These are phyloP conservation scores for Smittium culicis DNA, from an alignment of 371 early-diverging fungal species.

Conservation along the genomic window DNA sequence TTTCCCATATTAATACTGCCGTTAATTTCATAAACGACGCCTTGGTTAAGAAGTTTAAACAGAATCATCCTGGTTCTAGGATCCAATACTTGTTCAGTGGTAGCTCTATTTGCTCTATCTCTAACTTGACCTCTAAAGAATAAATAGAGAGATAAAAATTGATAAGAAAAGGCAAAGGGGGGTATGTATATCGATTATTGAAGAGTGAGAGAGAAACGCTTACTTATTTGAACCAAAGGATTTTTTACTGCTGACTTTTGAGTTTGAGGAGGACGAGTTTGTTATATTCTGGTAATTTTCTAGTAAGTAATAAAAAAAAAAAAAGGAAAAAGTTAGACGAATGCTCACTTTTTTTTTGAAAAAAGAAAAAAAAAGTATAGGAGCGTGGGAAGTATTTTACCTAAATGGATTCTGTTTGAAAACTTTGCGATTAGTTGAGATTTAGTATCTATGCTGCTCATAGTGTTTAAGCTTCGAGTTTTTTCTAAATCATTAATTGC, in stretches of 20 bases:
- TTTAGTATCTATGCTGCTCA: conserved; percentile 35
- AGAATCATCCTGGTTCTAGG: conserved; percentile 93
- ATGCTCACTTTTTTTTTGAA: too few species aligned
- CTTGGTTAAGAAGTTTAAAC: conserved; percentile 85
- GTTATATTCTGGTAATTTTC: conserved; percentile 24
- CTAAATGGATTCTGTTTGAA: conserved; percentile 45
- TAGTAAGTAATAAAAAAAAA: too few species aligned
- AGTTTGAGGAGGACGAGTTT: conserved; percentile 40
- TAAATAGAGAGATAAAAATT: too few species aligned
- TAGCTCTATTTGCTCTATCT: conserved; percentile 96
- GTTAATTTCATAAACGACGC: conserved; percentile 81
- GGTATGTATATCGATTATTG: too few species aligned
- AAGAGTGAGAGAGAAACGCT: too few species aligned
- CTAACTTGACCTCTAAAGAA: conserved; percentile 23
- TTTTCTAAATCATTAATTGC: conserved; percentile 4
- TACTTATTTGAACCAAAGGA: conserved; percentile 43
- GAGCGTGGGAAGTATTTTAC: too few species aligned
- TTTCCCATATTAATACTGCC: conserved; percentile 98
- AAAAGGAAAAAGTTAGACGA: too few species aligned
- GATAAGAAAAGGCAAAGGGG: too few species aligned
- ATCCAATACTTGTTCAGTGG: conserved; percentile 96
- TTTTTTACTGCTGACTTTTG: conserved; percentile 57
- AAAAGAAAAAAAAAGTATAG: too few species aligned
- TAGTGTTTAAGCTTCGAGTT: conserved; percentile 8
- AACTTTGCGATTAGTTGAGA: conserved; percentile 43